phyloP scores from a whole-genome alignment of 768 basidiomycete species.

The Antrodiella citrinella region DNA sequence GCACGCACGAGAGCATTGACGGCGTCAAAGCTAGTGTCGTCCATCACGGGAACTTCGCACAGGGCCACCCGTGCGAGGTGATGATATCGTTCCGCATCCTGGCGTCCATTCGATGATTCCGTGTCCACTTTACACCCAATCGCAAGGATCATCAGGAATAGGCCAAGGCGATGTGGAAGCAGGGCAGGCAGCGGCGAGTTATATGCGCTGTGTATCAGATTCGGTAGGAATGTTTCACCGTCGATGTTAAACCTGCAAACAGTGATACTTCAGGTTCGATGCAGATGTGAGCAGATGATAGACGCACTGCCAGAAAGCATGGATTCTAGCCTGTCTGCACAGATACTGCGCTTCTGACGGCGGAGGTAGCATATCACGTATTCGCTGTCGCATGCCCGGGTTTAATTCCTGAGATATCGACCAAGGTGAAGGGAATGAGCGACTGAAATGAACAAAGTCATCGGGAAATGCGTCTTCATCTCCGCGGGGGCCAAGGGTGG shows the following conservation, averaged over 20 bases:
- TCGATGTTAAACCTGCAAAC: slow-evolving; percentile 53
- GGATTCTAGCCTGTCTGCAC: slow-evolving; percentile 55
- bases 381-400: slow-evolving; percentile 53
- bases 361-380: slow-evolving; percentile 55
- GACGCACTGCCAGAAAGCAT: slow-evolving; percentile 69
- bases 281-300: slow-evolving; percentile 9
- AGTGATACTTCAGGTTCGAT: neutral
- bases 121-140: slow-evolving; percentile 67
- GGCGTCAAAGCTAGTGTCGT: slow-evolving; percentile 67
- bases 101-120: slow-evolving; percentile 31
- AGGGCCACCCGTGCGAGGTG: slow-evolving; percentile 52
- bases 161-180: slow-evolving; percentile 57
- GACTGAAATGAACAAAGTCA: slow-evolving; percentile 51
- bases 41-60: slow-evolving; percentile 69
- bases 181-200: slow-evolving; percentile 49
- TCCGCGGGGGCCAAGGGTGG: neutral
- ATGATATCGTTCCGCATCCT: slow-evolving; percentile 50
- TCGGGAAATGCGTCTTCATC: slow-evolving; percentile 12
- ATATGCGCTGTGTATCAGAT: slow-evolving; percentile 63
- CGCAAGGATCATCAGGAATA: slow-evolving; percentile 65
- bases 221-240: slow-evolving; percentile 60
- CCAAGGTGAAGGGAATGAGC: slow-evolving; percentile 67
- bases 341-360: slow-evolving; percentile 49
- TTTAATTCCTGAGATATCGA: slow-evolving; percentile 34
- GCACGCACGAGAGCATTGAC: slow-evolving; percentile 53